Conservation (phyloP, 768 basidiomycete genomes). For the Auricularia auricula-judae region DNA sequence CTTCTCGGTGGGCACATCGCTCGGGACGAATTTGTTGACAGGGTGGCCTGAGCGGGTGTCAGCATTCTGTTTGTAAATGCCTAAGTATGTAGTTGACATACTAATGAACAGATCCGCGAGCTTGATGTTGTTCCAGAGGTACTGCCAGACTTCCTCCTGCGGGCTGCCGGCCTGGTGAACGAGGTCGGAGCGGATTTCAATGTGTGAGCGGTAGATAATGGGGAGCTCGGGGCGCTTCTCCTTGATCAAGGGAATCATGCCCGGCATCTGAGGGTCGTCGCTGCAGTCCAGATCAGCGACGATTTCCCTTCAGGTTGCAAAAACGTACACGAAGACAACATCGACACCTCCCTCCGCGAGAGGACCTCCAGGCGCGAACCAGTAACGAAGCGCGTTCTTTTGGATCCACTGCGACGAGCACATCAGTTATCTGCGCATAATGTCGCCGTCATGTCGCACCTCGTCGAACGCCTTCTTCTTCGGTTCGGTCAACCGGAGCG, state of each 20-base stretch:
- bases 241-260: conserved; percentile 85
- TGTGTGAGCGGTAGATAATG: conserved; percentile 90
- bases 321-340: conserved; percentile 69
- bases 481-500: conserved; percentile 64
- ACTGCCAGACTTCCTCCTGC: conserved; percentile 89
- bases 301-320: conserved; percentile 6
- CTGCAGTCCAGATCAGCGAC: conserved; percentile 8
- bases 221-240: conserved; percentile 75
- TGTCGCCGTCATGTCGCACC: conserved; percentile 60
- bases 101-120: conserved; percentile 86
- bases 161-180: conserved; percentile 72
- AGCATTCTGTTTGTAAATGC: neutral
- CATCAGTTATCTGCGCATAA: conserved; percentile 16
- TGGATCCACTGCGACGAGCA: conserved; percentile 20
- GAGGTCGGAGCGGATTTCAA: conserved; percentile 82
- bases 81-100: conserved; percentile 18
- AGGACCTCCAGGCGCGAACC: conserved; percentile 81
- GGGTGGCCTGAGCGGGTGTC: conserved; percentile 49
- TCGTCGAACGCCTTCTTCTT: conserved; percentile 72
- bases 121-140: conserved; percentile 87
- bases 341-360: conserved; percentile 74
- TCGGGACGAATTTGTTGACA: conserved; percentile 88
- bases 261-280: conserved; percentile 92
- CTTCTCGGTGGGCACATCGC: conserved; percentile 63
- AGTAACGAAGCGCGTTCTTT: conserved; percentile 63